Conservation (phyloP, 176 grass and related monocot genomes). For the Canna indica region DNA sequence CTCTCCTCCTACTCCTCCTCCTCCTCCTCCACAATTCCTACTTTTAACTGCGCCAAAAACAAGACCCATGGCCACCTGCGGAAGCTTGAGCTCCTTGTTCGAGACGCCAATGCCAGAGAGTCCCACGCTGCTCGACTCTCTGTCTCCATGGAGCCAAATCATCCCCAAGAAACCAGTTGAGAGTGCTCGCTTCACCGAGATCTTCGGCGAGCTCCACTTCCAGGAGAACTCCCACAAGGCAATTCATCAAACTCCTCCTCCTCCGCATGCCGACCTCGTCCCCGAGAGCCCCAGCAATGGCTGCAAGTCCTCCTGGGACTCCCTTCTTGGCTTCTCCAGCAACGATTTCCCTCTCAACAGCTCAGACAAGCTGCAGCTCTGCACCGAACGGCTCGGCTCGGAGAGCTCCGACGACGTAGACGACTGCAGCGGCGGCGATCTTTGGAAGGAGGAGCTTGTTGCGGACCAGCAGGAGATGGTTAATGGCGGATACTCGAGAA, state of each 20-base stretch:
- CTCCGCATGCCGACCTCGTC: background rate
- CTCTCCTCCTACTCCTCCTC: background rate
- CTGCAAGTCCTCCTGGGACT: background rate
- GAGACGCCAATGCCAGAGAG: constrained; percentile 86
- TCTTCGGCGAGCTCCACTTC: constrained; percentile 48
- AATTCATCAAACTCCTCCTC: background rate
- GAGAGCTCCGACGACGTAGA: constrained; percentile 47
- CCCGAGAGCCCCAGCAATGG: background rate
- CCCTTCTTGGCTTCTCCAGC: background rate
- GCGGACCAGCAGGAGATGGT: background rate
- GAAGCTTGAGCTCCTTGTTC: constrained; percentile 65
- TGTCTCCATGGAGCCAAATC: constrained; percentile 55
- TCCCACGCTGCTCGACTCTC: constrained; percentile 78
- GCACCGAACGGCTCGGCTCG: constrained; percentile 30
- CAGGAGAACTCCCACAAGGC: background rate
- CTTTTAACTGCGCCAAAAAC: too few relatives aligned
- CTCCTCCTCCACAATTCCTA: background rate
- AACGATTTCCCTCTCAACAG: background rate
- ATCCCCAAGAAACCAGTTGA: constrained; percentile 44
- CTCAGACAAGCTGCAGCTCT: constrained; percentile 15
- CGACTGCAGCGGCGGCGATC: constrained; percentile 7
- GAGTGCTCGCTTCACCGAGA: constrained; percentile 62
- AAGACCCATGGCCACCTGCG: constrained; percentile 50
- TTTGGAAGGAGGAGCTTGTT: background rate
- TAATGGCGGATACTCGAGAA: background rate